A percentile compares a stretch with the other conserved stretches of the same genome.
phyloP scores from a whole-genome alignment of 768 basidiomycete species.

The Boletus rex-veris region DNA sequence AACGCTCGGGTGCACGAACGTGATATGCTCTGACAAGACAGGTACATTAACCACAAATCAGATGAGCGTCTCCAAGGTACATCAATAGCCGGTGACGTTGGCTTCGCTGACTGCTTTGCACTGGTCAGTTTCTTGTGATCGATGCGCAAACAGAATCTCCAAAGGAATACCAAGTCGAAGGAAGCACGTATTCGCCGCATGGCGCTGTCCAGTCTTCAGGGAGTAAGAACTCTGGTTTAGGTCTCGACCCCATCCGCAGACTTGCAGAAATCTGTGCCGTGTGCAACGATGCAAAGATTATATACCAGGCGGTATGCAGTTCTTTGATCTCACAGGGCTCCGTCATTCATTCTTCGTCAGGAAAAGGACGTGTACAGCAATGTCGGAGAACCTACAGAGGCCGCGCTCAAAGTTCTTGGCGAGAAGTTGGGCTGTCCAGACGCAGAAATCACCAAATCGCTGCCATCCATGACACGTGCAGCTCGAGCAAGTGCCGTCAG shows the following conservation, averaged over 20 bases:
- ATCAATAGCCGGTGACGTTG: slow-evolving; percentile 13
- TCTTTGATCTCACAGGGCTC: not conserved
- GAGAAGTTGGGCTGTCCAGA: slow-evolving; percentile 89
- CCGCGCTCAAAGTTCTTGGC: slow-evolving; percentile 89
- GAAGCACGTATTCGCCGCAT: slow-evolving; percentile 86
- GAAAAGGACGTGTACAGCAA: slow-evolving; percentile 77
- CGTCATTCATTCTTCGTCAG: slow-evolving; percentile 36
- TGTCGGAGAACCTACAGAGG: slow-evolving; percentile 96
- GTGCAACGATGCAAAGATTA: slow-evolving; percentile 91
- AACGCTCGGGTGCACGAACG: slow-evolving; percentile 96
- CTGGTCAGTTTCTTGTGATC: slow-evolving; percentile 67
- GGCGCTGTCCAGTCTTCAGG: slow-evolving; percentile 68
- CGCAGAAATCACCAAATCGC: slow-evolving; percentile 50
- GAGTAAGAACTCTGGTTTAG: slow-evolving; percentile 61
- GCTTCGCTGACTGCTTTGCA: slow-evolving; percentile 7
- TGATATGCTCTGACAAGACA: slow-evolving; percentile 99
- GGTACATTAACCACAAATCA: slow-evolving; percentile 95
- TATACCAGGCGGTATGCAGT: slow-evolving; percentile 67
- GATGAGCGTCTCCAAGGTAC: slow-evolving; percentile 87
- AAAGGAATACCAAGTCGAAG: slow-evolving; percentile 79
- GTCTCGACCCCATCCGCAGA: slow-evolving; percentile 70
- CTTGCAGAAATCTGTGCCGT: slow-evolving; percentile 89
- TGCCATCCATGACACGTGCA: slow-evolving; percentile 52
- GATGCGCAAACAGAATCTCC: slow-evolving; percentile 48
- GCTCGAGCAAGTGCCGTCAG: slow-evolving; percentile 81